These are phyloP conservation scores for Pinus taeda DNA, from an alignment of 75 land plant species.

Conservation along the genomic window DNA sequence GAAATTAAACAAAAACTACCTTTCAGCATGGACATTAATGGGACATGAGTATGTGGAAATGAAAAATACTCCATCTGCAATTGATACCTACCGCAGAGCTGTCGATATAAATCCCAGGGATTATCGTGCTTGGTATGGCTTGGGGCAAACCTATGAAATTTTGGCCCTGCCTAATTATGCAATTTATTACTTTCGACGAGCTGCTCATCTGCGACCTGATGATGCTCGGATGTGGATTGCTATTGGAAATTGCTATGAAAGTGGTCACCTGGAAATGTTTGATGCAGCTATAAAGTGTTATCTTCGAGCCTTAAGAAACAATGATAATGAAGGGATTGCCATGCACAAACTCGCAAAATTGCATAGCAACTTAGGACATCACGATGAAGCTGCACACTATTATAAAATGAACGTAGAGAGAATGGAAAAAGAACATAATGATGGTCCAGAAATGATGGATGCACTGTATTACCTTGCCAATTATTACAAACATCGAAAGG, in stretches of 20 bases:
- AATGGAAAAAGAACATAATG: constrained; percentile 91
- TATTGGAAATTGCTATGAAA: constrained; percentile 95
- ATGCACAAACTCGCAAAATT: constrained; percentile 83
- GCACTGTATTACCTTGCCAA: constrained; percentile 78
- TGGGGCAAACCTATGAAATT: constrained; percentile 96
- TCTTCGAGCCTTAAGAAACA: constrained; percentile 69
- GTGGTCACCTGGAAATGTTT: constrained; percentile 79
- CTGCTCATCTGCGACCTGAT: constrained; percentile 82
- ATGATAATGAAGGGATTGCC: constrained; percentile 94
- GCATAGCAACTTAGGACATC: constrained; percentile 62
- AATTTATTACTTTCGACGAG: constrained; percentile 76
- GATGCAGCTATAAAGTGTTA: constrained; percentile 92
- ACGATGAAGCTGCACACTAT: constrained; percentile 81
- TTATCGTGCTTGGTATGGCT: constrained; percentile 98
- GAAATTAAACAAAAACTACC: constrained; percentile 82
- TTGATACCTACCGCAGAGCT: constrained; percentile 93
- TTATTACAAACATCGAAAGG: constrained; percentile 58
- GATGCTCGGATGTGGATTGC: constrained; percentile 98
- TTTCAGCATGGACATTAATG: constrained; percentile 98
- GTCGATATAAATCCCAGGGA: constrained; percentile 92
- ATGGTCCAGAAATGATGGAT: constrained; percentile 82
- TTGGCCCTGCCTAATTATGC: constrained; percentile 93
- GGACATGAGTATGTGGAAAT: constrained; percentile 99
- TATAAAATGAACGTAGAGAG: constrained; percentile 93
- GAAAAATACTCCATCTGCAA: constrained; percentile 95